Evolutionary conservation across 305 asterid species (phyloP).

Genomic region (Solanum aculeatissimum): DNA sequence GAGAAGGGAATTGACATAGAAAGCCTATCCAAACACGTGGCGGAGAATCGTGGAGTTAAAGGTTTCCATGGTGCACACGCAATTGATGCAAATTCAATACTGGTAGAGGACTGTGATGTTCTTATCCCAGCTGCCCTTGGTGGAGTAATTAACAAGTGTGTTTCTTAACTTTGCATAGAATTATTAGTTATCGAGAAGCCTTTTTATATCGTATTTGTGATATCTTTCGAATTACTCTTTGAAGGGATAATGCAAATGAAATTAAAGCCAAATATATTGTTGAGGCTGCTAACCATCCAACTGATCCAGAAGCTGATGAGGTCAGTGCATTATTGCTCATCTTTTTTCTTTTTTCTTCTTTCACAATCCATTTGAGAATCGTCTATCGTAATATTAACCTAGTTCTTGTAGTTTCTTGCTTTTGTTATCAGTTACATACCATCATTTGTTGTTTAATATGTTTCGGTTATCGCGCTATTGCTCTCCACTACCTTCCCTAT

Average conservation of each 20-base stretch:
- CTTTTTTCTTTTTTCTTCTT: neutral
- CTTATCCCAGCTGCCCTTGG: slow-evolving; percentile 92
- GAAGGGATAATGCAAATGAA: slow-evolving; percentile 61
- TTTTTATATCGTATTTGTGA: neutral
- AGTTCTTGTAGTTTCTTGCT: no score
- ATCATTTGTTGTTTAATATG: no score
- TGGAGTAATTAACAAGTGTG: slow-evolving; percentile 65
- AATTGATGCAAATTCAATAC: slow-evolving; percentile 36
- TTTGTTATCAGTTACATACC: no score
- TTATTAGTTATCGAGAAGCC: neutral
- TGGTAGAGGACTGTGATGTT: slow-evolving; percentile 71
- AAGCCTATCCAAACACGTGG: slow-evolving; percentile 41
- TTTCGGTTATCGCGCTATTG: no score
- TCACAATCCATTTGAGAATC: neutral
- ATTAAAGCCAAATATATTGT: slow-evolving; percentile 69
- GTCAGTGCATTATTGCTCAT: slow-evolving; percentile 13
- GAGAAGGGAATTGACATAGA: slow-evolving; percentile 46
- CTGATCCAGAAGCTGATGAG: slow-evolving; percentile 75
- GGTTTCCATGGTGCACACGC: slow-evolving; percentile 54
- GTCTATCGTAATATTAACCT: no score
- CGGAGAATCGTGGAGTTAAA: slow-evolving; percentile 44
- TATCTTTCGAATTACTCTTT: neutral
- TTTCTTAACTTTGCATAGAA: neutral
- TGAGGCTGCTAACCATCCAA: slow-evolving; percentile 48
- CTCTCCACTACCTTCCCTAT: no score